phyloP scores from a whole-genome alignment of 495 filamentous ascomycete genomes.

The Lentithecium fluviatile region DNA sequence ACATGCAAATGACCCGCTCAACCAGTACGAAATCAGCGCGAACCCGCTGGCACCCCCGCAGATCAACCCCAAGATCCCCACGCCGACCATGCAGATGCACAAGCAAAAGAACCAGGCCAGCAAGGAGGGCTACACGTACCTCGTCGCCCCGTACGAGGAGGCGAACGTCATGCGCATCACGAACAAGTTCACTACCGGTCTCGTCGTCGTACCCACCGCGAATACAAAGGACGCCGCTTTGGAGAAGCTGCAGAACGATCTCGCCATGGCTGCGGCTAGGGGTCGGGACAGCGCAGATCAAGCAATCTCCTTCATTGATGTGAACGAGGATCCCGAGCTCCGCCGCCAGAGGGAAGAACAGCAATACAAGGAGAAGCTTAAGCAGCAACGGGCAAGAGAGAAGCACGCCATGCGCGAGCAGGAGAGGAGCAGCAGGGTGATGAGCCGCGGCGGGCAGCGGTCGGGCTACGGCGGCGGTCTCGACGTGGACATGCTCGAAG shows the following conservation, averaged over 20 bases:
- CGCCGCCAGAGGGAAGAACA: constrained; percentile 70
- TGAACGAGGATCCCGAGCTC: constrained; percentile 76
- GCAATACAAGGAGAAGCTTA: constrained; percentile 39
- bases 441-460: constrained; percentile 43
- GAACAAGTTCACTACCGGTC: constrained; percentile 75
- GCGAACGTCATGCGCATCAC: constrained; percentile 70
- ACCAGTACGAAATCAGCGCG: constrained; percentile 75
- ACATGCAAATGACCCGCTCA: constrained; percentile 65
- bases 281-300: constrained; percentile 60
- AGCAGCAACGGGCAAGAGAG: constrained; percentile 26
- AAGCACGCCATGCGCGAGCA: constrained; percentile 57
- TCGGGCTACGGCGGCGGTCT: constrained; percentile 51
- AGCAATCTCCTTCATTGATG: constrained; percentile 55
- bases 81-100: constrained; percentile 44
- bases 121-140: constrained; percentile 78
- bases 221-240: constrained; percentile 75
- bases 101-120: constrained; percentile 58
- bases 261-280: constrained; percentile 59
- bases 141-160: constrained; percentile 68
- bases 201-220: constrained; percentile 68
- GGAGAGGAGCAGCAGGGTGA: constrained; percentile 57
- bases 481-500: constrained; percentile 73
- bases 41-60: constrained; percentile 72
- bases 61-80: constrained; percentile 47
- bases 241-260: constrained; percentile 65